phyloP scores from a whole-genome alignment of 2,329 filamentous ascomycete genomes.

The Penicillium sp. region DNA sequence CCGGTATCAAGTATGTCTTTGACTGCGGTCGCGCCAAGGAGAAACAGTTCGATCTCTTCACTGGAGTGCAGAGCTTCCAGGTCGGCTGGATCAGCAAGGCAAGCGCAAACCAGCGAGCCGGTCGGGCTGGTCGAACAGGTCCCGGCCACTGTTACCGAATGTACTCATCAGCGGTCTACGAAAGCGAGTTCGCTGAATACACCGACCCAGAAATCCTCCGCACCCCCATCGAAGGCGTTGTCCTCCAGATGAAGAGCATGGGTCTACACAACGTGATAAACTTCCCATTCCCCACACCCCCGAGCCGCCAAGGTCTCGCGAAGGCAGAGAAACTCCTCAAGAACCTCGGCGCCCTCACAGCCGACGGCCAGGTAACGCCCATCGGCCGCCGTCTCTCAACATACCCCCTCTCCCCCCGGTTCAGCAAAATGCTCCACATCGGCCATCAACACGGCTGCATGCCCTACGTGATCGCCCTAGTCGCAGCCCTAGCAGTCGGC shows the following conservation, averaged over 20 bases:
- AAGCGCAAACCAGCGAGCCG: conserved; percentile 80
- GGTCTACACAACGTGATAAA: conserved; percentile 80
- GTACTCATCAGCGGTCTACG: conserved; percentile 90
- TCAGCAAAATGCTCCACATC: conserved; percentile 82
- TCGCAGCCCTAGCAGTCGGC: conserved; percentile 77
- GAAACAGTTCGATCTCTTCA: conserved; percentile 74
- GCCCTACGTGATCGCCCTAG: conserved; percentile 76
- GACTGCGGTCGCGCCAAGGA: conserved; percentile 90
- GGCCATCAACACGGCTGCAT: conserved; percentile 74
- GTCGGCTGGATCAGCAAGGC: conserved; percentile 97
- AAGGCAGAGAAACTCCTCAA: conserved; percentile 78
- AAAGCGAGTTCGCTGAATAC: conserved; percentile 74
- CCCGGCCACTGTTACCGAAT: conserved; percentile 92
- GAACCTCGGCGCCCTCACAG: conserved; percentile 71
- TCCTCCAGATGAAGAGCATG: conserved; percentile 91
- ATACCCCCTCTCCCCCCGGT: conserved; percentile 83
- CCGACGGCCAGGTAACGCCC: conserved; percentile 64
- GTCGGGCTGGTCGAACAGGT: conserved; percentile 88
- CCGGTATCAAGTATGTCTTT: conserved; percentile 89
- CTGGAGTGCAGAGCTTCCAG: conserved; percentile 89
- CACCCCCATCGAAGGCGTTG: conserved; percentile 85
- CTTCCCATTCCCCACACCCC: conserved; percentile 92
- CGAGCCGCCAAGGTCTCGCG: conserved; percentile 63
- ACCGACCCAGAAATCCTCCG: conserved; percentile 79
- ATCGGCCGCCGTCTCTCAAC: conserved; percentile 73